phyloP scores from a whole-genome alignment of 257 asterid species.

The Fraxinus excelsior region DNA sequence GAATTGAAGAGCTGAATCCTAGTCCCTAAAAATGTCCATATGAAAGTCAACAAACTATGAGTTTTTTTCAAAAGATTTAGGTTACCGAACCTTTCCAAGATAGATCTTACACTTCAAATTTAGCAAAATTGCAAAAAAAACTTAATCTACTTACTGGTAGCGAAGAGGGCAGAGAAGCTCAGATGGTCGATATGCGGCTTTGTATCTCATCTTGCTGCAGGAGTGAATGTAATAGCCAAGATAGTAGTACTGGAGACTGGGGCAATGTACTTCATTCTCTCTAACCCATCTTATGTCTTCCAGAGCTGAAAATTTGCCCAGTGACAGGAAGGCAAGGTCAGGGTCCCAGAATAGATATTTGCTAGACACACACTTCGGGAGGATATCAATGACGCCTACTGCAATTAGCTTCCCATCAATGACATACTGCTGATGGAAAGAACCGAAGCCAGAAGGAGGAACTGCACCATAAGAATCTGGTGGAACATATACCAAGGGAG shows the following conservation, averaged over 20 bases:
- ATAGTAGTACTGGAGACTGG: constrained; percentile 90
- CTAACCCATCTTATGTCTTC: constrained; percentile 82
- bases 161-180: constrained; percentile 98
- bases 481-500: constrained; percentile 73
- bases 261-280: constrained; percentile 73
- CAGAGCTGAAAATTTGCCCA: constrained; percentile 88
- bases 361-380: constrained; percentile 93
- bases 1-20: constrained; percentile 1
- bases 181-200: constrained; percentile 91
- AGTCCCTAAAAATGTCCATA: constrained; percentile 10
- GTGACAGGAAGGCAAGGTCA: constrained; percentile 78
- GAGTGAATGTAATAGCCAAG: constrained; percentile 98
- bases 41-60: constrained; percentile 4
- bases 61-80: neutral
- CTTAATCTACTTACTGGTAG: constrained; percentile 59
- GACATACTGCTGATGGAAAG: constrained; percentile 97
- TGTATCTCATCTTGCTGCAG: constrained; percentile 96
- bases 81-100: neutral
- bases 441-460: constrained; percentile 92
- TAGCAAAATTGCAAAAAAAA: constrained; percentile 19
- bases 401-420: constrained; percentile 90
- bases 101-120: constrained; percentile 3
- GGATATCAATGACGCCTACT: constrained; percentile 91
- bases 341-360: constrained; percentile 99
- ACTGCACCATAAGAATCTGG: constrained; percentile 54